Evolutionary conservation across 1,284 basidiomycete genomes (phyloP).

Genomic region (Ganoderma boninense): DNA sequence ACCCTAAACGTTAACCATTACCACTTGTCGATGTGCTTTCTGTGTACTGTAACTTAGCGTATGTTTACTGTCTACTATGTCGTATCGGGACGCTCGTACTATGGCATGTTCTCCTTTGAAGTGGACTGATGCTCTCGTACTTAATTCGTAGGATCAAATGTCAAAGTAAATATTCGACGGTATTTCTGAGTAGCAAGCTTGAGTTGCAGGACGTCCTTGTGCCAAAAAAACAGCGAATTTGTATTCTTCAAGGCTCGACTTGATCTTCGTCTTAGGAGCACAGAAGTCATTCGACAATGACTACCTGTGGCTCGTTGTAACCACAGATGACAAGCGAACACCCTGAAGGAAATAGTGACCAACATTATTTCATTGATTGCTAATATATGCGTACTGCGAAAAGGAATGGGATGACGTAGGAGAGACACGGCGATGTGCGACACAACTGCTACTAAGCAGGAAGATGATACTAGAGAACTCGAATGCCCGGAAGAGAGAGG

Average conservation of each 20-base stretch:
- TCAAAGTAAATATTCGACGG: not conserved
- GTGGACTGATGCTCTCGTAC: not conserved
- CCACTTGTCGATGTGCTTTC: not conserved
- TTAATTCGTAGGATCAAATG: not conserved
- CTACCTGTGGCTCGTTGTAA: no score
- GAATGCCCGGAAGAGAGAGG: not conserved
- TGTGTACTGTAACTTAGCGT: not conserved
- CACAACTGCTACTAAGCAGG: not conserved
- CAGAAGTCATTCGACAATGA: no score
- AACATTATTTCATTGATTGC: not conserved
- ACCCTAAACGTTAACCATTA: not conserved
- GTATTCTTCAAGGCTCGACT: no score
- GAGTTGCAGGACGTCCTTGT: no score
- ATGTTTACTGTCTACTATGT: not conserved
- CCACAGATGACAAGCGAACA: not conserved
- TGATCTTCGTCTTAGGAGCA: no score
- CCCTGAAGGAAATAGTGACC: not conserved
- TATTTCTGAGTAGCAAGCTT: no score
- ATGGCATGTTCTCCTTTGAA: not conserved
- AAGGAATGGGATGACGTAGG: not conserved
- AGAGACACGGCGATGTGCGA: not conserved
- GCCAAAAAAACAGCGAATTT: not conserved
- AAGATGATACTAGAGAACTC: not conserved
- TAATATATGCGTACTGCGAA: not conserved
- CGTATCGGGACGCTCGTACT: not conserved